phyloP scores from a whole-genome alignment of 225 moss, liverwort and hornwort genomes.

The Marchantia polymorpha region DNA sequence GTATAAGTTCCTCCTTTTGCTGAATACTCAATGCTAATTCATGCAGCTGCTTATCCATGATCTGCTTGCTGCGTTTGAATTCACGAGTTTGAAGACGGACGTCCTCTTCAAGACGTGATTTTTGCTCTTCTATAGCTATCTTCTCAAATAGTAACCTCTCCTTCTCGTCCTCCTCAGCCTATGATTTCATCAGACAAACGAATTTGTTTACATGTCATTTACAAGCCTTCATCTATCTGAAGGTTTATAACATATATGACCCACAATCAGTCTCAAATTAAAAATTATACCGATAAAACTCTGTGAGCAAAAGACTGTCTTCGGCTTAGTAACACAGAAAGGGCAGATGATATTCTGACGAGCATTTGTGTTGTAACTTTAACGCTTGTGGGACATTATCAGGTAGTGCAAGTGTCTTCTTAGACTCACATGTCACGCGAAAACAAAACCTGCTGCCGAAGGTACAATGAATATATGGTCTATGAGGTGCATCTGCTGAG shows the following conservation, averaged over 20 bases:
- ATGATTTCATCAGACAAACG: neutral
- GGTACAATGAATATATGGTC: no score
- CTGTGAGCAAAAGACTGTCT: no score
- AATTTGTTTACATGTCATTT: neutral
- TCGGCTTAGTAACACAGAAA: no score
- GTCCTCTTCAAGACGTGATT: constrained; percentile 66
- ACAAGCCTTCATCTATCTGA: neutral
- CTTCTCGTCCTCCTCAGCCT: constrained; percentile 75
- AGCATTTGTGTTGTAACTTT: no score
- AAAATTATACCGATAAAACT: no score
- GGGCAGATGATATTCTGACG: no score
- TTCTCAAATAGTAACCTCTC: constrained; percentile 55
- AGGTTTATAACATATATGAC: neutral
- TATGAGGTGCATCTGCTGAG: no score
- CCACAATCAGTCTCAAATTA: neutral
- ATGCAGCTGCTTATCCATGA: constrained; percentile 82
- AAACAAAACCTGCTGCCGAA: no score
- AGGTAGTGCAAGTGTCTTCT: no score
- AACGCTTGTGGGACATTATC: no score
- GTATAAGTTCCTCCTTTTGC: constrained; percentile 70
- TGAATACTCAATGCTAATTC: constrained; percentile 73
- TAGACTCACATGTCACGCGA: no score
- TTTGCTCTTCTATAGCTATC: constrained; percentile 73
- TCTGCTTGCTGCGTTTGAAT: constrained; percentile 75
- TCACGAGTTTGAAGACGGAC: constrained; percentile 63